These are phyloP conservation scores for Populus tomentosa DNA, from an alignment of 441 rosid genomes.

Conservation along the genomic window DNA sequence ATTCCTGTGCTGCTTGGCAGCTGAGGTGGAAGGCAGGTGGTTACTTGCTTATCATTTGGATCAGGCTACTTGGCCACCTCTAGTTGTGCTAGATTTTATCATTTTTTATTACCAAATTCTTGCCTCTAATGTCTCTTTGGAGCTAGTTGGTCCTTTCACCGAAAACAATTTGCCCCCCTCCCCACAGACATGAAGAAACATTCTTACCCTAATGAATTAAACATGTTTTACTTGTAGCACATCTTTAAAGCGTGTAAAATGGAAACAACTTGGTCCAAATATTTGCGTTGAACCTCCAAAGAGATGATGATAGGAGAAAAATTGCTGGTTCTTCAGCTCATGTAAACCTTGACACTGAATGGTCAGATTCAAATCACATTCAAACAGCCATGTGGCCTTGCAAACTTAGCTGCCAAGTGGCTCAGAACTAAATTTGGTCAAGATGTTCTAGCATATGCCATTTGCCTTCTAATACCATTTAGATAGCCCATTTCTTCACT, in stretches of 20 bases:
- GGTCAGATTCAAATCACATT: not conserved
- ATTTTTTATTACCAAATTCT: not conserved
- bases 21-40: not conserved
- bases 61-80: not conserved
- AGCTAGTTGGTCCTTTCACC: not conserved
- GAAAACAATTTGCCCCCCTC: not conserved
- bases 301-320: not conserved
- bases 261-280: not conserved
- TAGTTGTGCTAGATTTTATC: not conserved
- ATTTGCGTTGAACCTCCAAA: not conserved
- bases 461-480: not conserved
- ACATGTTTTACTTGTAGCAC: not conserved
- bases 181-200: not conserved
- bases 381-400: not conserved
- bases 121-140: not conserved
- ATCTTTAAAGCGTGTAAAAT: not conserved
- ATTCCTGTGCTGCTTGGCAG: not conserved
- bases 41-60: not conserved
- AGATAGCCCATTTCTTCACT: not conserved
- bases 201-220: not conserved
- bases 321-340: not conserved
- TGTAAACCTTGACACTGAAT: not conserved
- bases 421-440: not conserved
- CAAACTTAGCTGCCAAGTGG: not conserved
- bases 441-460: not conserved